These are phyloP conservation scores for Artemisia annua DNA, from an alignment of 129 eudicot genomes.

Conservation along the genomic window DNA sequence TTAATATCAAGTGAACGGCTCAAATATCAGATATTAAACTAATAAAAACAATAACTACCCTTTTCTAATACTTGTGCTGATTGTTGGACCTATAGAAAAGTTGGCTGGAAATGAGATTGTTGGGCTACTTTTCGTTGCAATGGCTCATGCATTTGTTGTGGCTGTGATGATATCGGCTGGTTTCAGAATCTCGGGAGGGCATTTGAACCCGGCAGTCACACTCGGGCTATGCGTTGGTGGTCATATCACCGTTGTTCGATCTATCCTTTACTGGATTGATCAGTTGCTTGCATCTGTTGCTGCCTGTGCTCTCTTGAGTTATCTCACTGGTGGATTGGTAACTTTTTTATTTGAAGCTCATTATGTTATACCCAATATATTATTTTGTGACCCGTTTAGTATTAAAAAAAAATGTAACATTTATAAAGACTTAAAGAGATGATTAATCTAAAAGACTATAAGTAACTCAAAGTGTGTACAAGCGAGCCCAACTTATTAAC, in stretches of 20 bases:
- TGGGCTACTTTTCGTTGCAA: constrained; percentile 73
- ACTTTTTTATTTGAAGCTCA: neutral
- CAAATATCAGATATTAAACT: too few species aligned
- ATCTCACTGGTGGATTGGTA: constrained; percentile 87
- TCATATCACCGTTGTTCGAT: constrained; percentile 66
- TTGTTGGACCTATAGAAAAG: constrained; percentile 42
- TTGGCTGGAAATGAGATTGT: constrained; percentile 60
- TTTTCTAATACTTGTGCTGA: too few species aligned
- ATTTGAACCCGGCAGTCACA: constrained; percentile 88
- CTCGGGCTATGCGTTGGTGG: constrained; percentile 80
- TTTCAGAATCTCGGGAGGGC: constrained; percentile 80
- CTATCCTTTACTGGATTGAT: constrained; percentile 79
- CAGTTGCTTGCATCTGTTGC: constrained; percentile 81
- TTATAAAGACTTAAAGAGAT: too few species aligned
- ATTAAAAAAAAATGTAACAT: too few species aligned
- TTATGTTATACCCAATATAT: neutral
- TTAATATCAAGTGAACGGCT: too few species aligned
- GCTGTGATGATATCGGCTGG: constrained; percentile 86
- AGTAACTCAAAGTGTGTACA: too few species aligned
- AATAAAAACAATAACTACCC: too few species aligned
- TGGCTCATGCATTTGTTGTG: constrained; percentile 75
- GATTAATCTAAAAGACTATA: too few species aligned
- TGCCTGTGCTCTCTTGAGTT: constrained; percentile 75
- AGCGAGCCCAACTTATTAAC: too few species aligned
- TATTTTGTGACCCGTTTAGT: too few species aligned